Percentiles rank a stretch among this genome's conserved stretches.
Evolutionary conservation across 208 protist genomes (phyloP).

Genomic region (Balamuthia mandrillaris): DNA sequence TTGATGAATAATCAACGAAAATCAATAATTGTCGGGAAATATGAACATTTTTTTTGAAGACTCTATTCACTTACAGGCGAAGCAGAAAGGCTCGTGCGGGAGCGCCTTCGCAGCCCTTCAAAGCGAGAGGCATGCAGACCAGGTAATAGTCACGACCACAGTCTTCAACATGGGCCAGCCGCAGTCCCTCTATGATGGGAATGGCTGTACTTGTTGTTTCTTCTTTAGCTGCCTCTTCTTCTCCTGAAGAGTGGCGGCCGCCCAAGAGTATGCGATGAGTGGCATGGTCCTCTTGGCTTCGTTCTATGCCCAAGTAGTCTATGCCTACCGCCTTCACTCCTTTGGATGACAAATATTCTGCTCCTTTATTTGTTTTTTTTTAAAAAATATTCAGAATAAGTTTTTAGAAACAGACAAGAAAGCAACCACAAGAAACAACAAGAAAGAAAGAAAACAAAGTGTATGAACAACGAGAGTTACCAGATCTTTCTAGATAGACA

Average conservation of each 20-base stretch:
- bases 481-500: background rate
- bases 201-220: background rate
- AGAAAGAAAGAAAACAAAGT: background rate
- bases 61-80: background rate
- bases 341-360: background rate
- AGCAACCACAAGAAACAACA: background rate
- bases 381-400: no score
- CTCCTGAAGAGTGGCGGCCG: no score
- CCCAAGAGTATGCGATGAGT: background rate
- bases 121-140: background rate
- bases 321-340: background rate
- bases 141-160: background rate
- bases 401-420: no score
- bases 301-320: constrained; percentile 9
- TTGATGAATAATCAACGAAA: background rate
- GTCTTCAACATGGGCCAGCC: background rate
- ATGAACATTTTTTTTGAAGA: background rate
- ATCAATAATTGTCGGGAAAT: background rate
- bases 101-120: background rate
- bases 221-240: no score
- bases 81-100: background rate
- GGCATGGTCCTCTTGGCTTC: background rate
- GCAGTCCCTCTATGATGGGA: background rate
- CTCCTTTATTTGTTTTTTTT: no score
- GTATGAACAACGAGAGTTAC: background rate